Percentiles rank a stretch among this genome's conserved stretches.
Evolutionary conservation across 371 early-diverging fungal species (phyloP).

Genomic region (Mucor ambiguus): DNA sequence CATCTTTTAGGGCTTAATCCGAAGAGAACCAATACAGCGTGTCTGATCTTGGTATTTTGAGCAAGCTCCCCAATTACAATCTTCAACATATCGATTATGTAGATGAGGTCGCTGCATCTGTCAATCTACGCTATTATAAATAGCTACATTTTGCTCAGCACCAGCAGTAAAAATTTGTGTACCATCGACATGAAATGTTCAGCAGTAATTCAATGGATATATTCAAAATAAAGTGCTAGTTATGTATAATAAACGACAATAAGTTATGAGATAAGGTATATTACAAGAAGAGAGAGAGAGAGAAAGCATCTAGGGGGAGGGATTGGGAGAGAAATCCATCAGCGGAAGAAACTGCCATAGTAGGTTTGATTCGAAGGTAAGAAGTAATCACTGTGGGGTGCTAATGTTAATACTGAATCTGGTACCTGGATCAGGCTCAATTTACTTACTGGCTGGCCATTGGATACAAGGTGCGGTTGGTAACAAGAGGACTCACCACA

Average conservation of each 20-base stretch:
- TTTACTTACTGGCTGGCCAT: slow-evolving; percentile 1
- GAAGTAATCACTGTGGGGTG: neutral
- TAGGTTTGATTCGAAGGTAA: slow-evolving; percentile 7
- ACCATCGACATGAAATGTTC: neutral
- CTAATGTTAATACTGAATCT: neutral
- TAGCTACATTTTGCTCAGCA: neutral
- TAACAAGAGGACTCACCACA: neutral
- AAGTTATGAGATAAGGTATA: neutral
- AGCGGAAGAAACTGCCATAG: slow-evolving; percentile 6
- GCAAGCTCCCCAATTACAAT: neutral
- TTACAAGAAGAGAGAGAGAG: slow-evolving; percentile 1
- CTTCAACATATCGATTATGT: neutral
- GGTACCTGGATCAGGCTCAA: neutral
- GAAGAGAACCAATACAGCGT: neutral
- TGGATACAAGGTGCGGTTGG: neutral
- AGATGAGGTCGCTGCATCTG: neutral
- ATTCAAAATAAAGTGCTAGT: neutral
- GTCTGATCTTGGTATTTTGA: neutral
- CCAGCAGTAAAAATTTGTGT: neutral
- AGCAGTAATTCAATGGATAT: neutral
- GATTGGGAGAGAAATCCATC: neutral
- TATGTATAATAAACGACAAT: neutral
- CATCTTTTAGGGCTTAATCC: neutral
- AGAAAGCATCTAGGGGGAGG: neutral
- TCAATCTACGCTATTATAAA: neutral